Evolutionary conservation across 2,329 filamentous ascomycete species (phyloP).

Genomic region (Colletotrichum sp.): DNA sequence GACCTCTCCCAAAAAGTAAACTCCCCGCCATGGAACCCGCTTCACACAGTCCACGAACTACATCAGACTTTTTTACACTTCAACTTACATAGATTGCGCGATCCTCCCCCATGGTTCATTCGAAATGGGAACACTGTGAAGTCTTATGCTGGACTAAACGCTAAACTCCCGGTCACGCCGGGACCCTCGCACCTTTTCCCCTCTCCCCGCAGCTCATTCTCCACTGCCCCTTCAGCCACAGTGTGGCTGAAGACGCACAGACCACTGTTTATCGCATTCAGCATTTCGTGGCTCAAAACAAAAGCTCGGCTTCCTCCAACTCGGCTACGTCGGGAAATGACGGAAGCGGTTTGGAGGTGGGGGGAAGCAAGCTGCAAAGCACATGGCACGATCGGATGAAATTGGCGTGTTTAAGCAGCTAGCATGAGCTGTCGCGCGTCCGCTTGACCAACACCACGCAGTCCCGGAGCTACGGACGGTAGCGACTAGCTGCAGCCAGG

Average conservation of each 20-base stretch:
- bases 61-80: neutral
- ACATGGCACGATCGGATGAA: slow-evolving; percentile 10
- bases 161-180: neutral
- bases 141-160: neutral
- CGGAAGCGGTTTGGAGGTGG: neutral
- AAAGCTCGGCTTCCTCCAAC: neutral
- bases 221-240: neutral
- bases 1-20: neutral
- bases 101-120: neutral
- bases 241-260: neutral
- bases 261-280: neutral
- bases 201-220: neutral
- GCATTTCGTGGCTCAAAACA: neutral
- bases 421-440: neutral
- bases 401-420: neutral
- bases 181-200: neutral
- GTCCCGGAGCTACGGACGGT: slow-evolving; percentile 17
- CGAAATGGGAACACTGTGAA: neutral
- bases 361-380: neutral
- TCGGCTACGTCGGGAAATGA: slow-evolving; percentile 19
- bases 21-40: too few species aligned
- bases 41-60: fast-evolving
- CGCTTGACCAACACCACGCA: neutral
- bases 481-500: neutral
- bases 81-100: fast-evolving